Evolutionary conservation across 1,284 basidiomycete genomes (phyloP).

Genomic region (Irpex rosettiformis): DNA sequence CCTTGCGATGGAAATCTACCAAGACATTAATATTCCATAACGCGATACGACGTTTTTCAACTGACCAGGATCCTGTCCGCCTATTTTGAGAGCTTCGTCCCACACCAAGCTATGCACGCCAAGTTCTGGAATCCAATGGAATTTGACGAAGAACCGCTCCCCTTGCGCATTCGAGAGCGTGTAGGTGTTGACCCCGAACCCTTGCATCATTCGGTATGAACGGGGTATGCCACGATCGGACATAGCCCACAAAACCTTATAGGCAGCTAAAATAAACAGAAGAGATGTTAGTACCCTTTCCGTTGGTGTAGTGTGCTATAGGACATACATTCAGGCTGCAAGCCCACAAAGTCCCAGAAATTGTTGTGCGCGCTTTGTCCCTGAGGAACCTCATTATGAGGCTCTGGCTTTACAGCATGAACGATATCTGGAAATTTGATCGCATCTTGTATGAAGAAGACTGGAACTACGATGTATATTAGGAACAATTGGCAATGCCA

Average conservation of each 20-base stretch:
- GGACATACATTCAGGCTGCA: conserved; percentile 55
- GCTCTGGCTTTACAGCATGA: conserved; percentile 80
- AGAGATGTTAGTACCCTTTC: not conserved
- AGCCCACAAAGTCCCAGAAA: conserved; percentile 77
- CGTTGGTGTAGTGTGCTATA: not conserved
- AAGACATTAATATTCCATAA: not conserved
- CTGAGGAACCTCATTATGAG: conserved; percentile 68
- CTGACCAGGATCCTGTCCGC: conserved; percentile 73
- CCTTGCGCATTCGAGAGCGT: conserved; percentile 65
- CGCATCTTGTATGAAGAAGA: conserved; percentile 85
- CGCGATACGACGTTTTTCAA: not conserved
- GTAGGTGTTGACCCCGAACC: conserved; percentile 82
- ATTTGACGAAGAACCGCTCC: conserved; percentile 79
- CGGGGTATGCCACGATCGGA: conserved; percentile 80
- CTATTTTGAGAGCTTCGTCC: conserved; percentile 83
- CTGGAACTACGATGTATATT: conserved; percentile 52
- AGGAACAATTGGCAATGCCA: conserved; percentile 26
- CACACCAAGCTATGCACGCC: conserved; percentile 82
- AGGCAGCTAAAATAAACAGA: conserved; percentile 45
- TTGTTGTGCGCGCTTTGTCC: conserved; percentile 77
- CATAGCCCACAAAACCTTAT: conserved; percentile 84
- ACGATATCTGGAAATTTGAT: conserved; percentile 84
- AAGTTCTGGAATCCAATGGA: conserved; percentile 78
- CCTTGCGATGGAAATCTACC: conserved; percentile 76
- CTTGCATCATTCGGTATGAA: conserved; percentile 85